These are phyloP conservation scores for Oryza officinalis DNA, from an alignment of 176 grass and related monocot species.

Conservation along the genomic window DNA sequence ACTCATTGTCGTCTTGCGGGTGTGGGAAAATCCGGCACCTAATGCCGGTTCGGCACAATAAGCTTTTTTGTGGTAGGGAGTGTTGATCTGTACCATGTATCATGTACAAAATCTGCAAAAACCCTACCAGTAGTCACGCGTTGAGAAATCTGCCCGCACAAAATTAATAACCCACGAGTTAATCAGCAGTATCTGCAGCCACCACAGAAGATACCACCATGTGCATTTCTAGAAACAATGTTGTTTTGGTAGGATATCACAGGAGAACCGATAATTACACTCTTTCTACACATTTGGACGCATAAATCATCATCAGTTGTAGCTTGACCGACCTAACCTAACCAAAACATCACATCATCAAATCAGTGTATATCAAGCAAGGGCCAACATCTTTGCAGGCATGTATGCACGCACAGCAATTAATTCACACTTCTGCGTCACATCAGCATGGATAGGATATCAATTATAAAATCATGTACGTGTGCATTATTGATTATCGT, in stretches of 20 bases:
- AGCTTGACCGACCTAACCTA: background rate
- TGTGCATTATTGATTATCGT: background rate
- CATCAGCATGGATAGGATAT: background rate
- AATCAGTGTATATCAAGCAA: background rate
- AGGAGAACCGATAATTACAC: background rate
- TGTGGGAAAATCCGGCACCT: too few species aligned
- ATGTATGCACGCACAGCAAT: background rate
- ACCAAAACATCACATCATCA: background rate
- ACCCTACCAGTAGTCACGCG: background rate
- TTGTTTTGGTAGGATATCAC: background rate
- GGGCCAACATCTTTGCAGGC: background rate
- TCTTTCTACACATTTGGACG: background rate
- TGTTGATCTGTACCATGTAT: background rate
- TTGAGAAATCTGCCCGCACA: background rate
- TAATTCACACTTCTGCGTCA: background rate
- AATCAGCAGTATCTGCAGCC: background rate
- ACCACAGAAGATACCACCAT: background rate
- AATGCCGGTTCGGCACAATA: too few species aligned
- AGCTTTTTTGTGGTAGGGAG: too few species aligned
- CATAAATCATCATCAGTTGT: background rate
- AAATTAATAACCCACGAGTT: background rate
- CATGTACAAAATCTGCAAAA: background rate
- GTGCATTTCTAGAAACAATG: background rate
- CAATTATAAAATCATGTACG: background rate
- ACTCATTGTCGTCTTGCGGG: too few species aligned